phyloP scores from a whole-genome alignment of 1,284 basidiomycete species.

The Leccinum subrobustum region DNA sequence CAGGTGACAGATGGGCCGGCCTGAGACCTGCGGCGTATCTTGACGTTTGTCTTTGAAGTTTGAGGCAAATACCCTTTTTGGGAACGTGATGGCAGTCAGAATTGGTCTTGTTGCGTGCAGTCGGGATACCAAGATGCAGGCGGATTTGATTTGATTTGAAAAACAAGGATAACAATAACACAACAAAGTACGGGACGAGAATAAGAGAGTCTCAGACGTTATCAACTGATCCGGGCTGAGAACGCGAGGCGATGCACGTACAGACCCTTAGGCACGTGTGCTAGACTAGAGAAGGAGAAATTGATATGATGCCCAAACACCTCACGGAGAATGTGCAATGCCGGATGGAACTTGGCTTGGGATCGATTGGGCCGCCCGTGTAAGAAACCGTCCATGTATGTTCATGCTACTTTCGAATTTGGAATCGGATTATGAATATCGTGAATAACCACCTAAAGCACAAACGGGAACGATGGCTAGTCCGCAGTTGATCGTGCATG shows the following conservation, averaged over 20 bases:
- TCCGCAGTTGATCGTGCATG: background rate
- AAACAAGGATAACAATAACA: too few species aligned
- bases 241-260: too few species aligned
- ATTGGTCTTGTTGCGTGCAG: conserved; percentile 4
- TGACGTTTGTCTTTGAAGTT: background rate
- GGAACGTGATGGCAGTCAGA: background rate
- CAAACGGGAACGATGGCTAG: background rate
- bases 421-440: conserved; percentile 8
- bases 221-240: too few species aligned
- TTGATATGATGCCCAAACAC: background rate
- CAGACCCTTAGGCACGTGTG: too few species aligned
- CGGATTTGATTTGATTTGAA: too few species aligned
- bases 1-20: background rate
- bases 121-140: background rate
- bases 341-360: background rate
- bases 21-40: conserved; percentile 1
- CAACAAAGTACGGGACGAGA: too few species aligned
- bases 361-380: conserved; percentile 8
- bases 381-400: conserved; percentile 16
- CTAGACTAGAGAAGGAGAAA: background rate
- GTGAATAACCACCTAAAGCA: background rate
- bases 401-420: conserved; percentile 6
- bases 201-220: too few species aligned
- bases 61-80: background rate
- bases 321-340: background rate